Percentiles rank a stretch among this genome's conserved stretches.
Conservation (phyloP, 176 grass and related monocot genomes). For the Zea luxurians region DNA sequence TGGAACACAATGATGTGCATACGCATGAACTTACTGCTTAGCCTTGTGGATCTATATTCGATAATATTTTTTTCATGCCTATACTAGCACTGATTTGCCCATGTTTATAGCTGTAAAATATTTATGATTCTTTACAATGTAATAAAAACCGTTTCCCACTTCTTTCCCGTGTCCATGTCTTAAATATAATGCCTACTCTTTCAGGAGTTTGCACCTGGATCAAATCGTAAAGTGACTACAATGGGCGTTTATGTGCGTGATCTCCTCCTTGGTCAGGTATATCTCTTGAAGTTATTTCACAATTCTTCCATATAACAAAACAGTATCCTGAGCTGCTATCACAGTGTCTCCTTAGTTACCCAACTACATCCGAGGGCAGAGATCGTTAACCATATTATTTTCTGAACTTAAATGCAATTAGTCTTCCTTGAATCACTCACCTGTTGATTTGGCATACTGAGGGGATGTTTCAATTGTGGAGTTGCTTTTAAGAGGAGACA, state of each 20-base stretch:
- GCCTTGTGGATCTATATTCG: neutral
- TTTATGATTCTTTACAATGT: slow-evolving; percentile 26
- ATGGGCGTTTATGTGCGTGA: slow-evolving; percentile 98
- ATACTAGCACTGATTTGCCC: neutral
- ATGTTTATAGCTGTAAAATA: neutral
- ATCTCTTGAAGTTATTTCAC: slow-evolving; percentile 29
- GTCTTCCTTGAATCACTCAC: slow-evolving; percentile 59
- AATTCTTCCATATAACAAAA: slow-evolving; percentile 18
- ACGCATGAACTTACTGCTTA: slow-evolving; percentile 20
- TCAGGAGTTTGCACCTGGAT: slow-evolving; percentile 93
- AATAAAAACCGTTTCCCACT: neutral
- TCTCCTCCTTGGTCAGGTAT: slow-evolving; percentile 96
- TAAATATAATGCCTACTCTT: slow-evolving; percentile 19
- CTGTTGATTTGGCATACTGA: slow-evolving; percentile 59
- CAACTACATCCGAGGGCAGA: slow-evolving; percentile 23
- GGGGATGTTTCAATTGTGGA: slow-evolving; percentile 74
- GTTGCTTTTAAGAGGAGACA: slow-evolving; percentile 95
- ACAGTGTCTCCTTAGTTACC: slow-evolving; percentile 34
- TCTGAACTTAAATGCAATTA: slow-evolving; percentile 58
- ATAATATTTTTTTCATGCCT: neutral
- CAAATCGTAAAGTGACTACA: slow-evolving; percentile 77
- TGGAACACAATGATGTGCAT: neutral
- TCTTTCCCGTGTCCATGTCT: slow-evolving; percentile 8
- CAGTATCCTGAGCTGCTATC: slow-evolving; percentile 13
- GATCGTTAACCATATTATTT: slow-evolving; percentile 51